Base-by-base conservation (phyloP, 805 yeast genomes). In the Pachysolen tannophilus region DNA sequence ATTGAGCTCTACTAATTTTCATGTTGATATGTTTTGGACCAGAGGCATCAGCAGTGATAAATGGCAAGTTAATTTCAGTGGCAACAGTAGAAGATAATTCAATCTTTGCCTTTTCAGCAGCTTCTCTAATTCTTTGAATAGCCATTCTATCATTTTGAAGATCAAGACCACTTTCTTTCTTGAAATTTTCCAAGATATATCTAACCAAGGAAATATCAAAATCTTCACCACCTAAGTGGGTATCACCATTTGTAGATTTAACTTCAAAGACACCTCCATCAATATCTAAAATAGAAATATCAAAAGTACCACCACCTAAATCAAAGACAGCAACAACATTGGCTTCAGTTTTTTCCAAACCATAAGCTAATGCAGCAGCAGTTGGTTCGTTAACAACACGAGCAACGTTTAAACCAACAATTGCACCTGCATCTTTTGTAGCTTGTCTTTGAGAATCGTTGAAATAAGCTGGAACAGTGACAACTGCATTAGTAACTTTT, bases 251-350 rank as follows among this genome's bases (percentile, higher is more conserved):
- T 58, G 97, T 87, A 44, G 96, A 85, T 71, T 87, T 87, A 61
- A 87, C 97, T 74, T 87, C 97, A 55, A 87, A 87, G 48, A 87
- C 97, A 74, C 97, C 97, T 59, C 87, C 86, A 68, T 88, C 95
- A 53, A 87, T 88, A 72, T 88, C 97, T 58, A 87, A 75, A 60
- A 87, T 84, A 52, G 97, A 87, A 65, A 87, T 82, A 82, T 87
- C 97, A 61, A 87, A 87, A 55, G 97, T 87, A 78, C 97, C 97
- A 65, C 97, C 97, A 78, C 97, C 97, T 57, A 87, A 75, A 68
- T 87, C 97, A 69, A 88, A 87, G 47, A 87, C 97, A 43, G 97
- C 97, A 52, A 87, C 94, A 43, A 60, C 61, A 39, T 52, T 56
- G 21, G 61, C 47, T 48, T 72, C 77, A 24, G 65, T 51, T 70